These are phyloP conservation scores for Fusarium sp. DNA, from an alignment of 2,329 filamentous ascomycete genomes.

Conservation along the genomic window DNA sequence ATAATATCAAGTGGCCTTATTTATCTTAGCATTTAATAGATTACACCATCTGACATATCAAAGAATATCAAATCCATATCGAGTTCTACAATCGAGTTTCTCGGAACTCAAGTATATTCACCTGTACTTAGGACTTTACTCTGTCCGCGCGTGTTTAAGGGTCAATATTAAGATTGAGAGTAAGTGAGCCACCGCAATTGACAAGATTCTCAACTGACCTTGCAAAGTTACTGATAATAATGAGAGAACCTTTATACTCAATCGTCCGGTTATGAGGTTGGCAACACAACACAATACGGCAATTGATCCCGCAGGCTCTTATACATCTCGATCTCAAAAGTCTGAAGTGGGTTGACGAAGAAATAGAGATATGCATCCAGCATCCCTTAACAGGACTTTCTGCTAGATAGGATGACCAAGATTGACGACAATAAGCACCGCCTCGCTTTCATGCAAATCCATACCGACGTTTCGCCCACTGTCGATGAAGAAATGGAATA, in stretches of 20 bases:
- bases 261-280: not conserved
- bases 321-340: not conserved
- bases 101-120: no score
- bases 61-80: no score
- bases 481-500: not conserved
- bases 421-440: not conserved
- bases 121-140: no score
- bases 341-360: not conserved
- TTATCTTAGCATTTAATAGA: no score
- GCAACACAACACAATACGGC: not conserved
- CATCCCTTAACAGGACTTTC: not conserved
- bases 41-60: no score
- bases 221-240: not conserved
- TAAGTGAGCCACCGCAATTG: not conserved
- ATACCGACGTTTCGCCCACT: not conserved
- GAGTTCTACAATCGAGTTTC: no score
- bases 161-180: not conserved
- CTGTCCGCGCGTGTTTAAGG: not conserved
- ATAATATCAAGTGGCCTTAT: no score
- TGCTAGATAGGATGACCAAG: not conserved
- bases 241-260: not conserved
- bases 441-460: not conserved
- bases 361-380: not conserved
- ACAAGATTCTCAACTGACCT: not conserved
- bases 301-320: not conserved